Base-by-base conservation (phyloP, 495 filamentous ascomycete genomes). In the Thozetella sp. region DNA sequence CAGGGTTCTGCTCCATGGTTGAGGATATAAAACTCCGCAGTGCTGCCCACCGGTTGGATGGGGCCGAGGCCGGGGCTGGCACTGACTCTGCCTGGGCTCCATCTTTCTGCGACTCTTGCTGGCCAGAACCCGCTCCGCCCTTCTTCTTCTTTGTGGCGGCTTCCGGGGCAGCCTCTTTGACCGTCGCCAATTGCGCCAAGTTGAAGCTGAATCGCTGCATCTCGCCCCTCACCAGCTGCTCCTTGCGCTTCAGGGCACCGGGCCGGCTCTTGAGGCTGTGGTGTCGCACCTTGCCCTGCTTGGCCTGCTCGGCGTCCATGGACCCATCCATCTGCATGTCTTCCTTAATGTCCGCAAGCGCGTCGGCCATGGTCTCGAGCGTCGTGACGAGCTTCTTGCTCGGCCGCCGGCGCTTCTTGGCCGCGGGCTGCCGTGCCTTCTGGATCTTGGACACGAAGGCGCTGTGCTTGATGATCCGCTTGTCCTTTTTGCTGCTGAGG, bases 161-260 rank as follows among this genome's bases (percentile, higher is more conserved):
- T 40, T 50, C 25, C 13, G 58, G 10, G 17, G 17, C 22, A 66
- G 64, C 12, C 73, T 76, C 64, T 34, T 70, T 43, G 60, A 82
- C 80, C 65, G 69, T 74, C 58, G 86, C 80, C 58, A 83, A 64
- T 73, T 86, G 80, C 40, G 90, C 93, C 80, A 98, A 75, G 72
- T 93, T 97, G 73, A 78, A 83, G 57, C 83, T 86, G 67, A 97
- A 97, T 58, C 93, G 79, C 72, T 92, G 86, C 69, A 89, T 86
- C 81, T 98, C 94, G 62, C 79, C 72, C 72, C 76, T 84, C 54
- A 96, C 89, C 25, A 97, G 43, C 71, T 84, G 86, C 72, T 93
- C 91, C 75, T 89, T 93, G 63, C 85, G 80, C 82, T 93, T 96
- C 78, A 91, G 78, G 15, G 92, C 91, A 0, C 94, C 93, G 0